Evolutionary conservation across 1,284 basidiomycete species (phyloP).

Genomic region (Agroathelia rolfsii): DNA sequence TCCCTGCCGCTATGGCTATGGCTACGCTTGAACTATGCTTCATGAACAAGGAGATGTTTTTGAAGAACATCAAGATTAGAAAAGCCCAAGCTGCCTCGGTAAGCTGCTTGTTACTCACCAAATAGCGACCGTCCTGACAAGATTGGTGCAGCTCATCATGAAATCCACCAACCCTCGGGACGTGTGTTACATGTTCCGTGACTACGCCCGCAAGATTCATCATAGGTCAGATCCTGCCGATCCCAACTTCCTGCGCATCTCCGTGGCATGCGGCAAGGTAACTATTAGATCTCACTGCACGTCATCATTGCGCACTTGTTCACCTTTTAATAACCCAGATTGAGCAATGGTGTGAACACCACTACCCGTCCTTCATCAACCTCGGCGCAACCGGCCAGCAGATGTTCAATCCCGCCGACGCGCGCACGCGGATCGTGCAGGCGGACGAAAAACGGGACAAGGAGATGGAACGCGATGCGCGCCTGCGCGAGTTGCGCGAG

Average conservation of each 20-base stretch:
- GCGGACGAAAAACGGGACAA: slow-evolving; percentile 29
- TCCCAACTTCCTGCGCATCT: slow-evolving; percentile 79
- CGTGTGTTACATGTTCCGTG: slow-evolving; percentile 82
- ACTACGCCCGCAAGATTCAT: slow-evolving; percentile 80
- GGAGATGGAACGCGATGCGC: slow-evolving; percentile 34
- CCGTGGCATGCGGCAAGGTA: slow-evolving; percentile 73
- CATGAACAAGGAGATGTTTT: slow-evolving; percentile 88
- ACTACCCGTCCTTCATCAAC: slow-evolving; percentile 79
- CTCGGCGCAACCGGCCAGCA: slow-evolving; percentile 28
- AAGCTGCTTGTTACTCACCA: slow-evolving; percentile 16
- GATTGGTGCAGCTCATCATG: slow-evolving; percentile 68
- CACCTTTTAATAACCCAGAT: slow-evolving; percentile 39
- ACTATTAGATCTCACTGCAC: slow-evolving; percentile 1
- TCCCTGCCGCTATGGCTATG: slow-evolving; percentile 94
- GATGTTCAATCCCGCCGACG: slow-evolving; percentile 39
- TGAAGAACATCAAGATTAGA: slow-evolving; percentile 90
- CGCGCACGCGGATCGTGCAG: slow-evolving; percentile 40
- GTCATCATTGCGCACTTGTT: slow-evolving; percentile 3
- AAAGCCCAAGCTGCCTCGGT: slow-evolving; percentile 84
- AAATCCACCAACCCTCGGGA: slow-evolving; percentile 86
- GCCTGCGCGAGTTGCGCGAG: slow-evolving; percentile 21
- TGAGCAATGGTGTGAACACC: slow-evolving; percentile 84
- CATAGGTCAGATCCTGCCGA: slow-evolving; percentile 71
- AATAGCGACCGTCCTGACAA: slow-evolving; percentile 5
- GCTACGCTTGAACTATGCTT: slow-evolving; percentile 89